These are phyloP conservation scores for Carex scoparia DNA, from an alignment of 176 grass and related monocot species.

Conservation along the genomic window DNA sequence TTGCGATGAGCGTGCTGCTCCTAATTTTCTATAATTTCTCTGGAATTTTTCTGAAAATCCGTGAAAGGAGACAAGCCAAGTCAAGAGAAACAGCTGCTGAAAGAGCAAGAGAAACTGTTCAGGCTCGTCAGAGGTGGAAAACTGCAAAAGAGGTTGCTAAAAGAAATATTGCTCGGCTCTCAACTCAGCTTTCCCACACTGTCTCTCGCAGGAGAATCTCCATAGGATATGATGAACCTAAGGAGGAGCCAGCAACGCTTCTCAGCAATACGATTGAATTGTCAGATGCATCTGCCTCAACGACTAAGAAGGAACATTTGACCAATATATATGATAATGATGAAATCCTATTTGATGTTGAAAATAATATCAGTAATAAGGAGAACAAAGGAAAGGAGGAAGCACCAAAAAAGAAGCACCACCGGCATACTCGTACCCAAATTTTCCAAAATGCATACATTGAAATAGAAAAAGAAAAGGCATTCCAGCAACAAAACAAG, in stretches of 20 bases:
- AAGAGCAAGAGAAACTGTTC: conserved; percentile 57
- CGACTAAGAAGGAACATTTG: conserved; percentile 4
- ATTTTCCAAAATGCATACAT: conserved; percentile 86
- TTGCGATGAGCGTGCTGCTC: conserved; percentile 47
- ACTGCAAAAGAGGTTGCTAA: conserved; percentile 52
- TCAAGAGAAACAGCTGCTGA: conserved; percentile 71
- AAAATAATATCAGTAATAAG: conserved; percentile 12
- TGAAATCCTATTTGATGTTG: conserved; percentile 18
- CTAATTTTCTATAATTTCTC: conserved; percentile 89
- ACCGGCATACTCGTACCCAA: conserved; percentile 57
- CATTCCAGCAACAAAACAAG: conserved; percentile 52
- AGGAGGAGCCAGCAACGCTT: conserved; percentile 30
- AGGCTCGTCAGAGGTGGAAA: conserved; percentile 68
- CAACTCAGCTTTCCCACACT: conserved; percentile 48
- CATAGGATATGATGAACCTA: conserved; percentile 14
- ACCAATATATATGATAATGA: conserved; percentile 20
- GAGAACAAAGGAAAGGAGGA: conserved; percentile 36
- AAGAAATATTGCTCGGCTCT: conserved; percentile 39
- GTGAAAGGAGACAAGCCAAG: conserved; percentile 54
- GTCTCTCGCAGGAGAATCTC: conserved; percentile 48
- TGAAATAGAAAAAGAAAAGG: conserved; percentile 80
- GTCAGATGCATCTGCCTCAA: conserved; percentile 38
- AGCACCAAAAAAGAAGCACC: conserved; percentile 38
- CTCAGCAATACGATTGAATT: conserved; percentile 9
- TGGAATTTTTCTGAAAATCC: conserved; percentile 57